A percentile compares a stretch with the other conserved stretches of the same genome.
These are phyloP conservation scores for Fraxinus quadrangulata DNA, from an alignment of 257 asterid genomes.

Conservation along the genomic window DNA sequence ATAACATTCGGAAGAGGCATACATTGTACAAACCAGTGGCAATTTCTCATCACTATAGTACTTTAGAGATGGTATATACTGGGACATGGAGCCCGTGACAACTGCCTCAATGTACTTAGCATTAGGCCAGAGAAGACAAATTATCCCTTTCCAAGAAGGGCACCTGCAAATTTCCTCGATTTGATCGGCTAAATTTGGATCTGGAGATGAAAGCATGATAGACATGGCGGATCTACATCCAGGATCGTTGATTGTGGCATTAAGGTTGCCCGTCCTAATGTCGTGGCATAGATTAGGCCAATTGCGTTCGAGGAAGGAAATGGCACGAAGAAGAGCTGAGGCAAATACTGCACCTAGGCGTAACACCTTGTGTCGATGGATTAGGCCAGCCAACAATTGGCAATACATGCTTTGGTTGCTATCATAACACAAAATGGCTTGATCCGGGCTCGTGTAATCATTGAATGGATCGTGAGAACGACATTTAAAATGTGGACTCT, in stretches of 20 bases:
- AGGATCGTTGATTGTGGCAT: constrained; percentile 43
- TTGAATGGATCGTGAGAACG: constrained; percentile 61
- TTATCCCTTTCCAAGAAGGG: constrained; percentile 70
- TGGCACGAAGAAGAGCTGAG: constrained; percentile 74
- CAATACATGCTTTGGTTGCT: constrained; percentile 82
- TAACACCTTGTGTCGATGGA: constrained; percentile 72
- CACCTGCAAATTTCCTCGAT: constrained; percentile 55
- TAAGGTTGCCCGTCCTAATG: constrained; percentile 53
- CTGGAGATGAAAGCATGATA: constrained; percentile 35
- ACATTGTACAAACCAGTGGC: constrained; percentile 73
- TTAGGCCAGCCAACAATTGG: constrained; percentile 69
- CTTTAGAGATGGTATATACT: constrained; percentile 61
- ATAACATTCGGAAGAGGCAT: constrained; percentile 72
- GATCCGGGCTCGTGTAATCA: constrained; percentile 73
- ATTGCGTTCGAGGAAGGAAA: constrained; percentile 70
- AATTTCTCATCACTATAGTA: constrained; percentile 59
- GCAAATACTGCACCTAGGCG: constrained; percentile 87
- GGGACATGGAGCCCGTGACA: constrained; percentile 83
- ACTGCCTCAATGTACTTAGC: constrained; percentile 82
- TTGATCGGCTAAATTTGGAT: constrained; percentile 55
- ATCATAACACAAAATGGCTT: constrained; percentile 65
- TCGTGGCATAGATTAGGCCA: constrained; percentile 62
- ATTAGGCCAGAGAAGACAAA: constrained; percentile 70
- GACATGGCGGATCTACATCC: constrained; percentile 49
- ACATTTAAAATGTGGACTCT: constrained; percentile 62